Base-by-base conservation (phyloP, 139 green algal species). In the Nannochloris sp. region DNA sequence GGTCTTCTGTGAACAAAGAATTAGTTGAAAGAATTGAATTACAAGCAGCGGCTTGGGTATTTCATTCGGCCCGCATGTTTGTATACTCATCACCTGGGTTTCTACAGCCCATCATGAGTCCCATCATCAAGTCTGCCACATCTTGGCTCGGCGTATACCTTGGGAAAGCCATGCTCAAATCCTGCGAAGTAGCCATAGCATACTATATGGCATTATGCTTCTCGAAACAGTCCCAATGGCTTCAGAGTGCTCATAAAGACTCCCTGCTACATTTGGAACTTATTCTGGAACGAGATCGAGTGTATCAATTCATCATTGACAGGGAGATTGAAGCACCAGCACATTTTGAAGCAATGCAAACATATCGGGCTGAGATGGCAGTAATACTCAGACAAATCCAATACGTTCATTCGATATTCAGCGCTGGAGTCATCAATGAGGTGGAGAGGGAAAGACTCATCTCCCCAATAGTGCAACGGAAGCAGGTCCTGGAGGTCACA, bases 281-380 rank as follows among this genome's bases (percentile, higher is more conserved):
- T 16, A 50, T 79, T 9, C 50, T 13, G 0, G 69, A 80, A 65
- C 29, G 63, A 44, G 71, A 77, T n/a, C 26, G 55, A 4, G 49
- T 58, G 2, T 61, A 71, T 64, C 20, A 50, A 23, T 95, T 88
- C 69, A 87, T 94, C 25, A 69, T 91, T 28, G 83, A 92, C 61
- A 63, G 86, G 1, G 87, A 94, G 62, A 84, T 95, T 26, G 88
- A 95, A 72, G 74, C 85, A 2, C 87, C 88, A 14, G 85, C 91
- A 60, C 78, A 82, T 55, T 90, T 90, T 65, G 68, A 82, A 49
- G 85, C 85, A 40, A 89, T 95, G 46, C 88, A 94, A 73, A 89
- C 82, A 16, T 92, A 95, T 82, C 77, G 89, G 2, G 84, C 84
- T 5, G 76, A 79, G 44, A 88, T 91, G 69, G 86, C 84, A 2